Evolutionary conservation across 345 rosid genomes (phyloP).

Genomic region (Trapa bicornis): DNA sequence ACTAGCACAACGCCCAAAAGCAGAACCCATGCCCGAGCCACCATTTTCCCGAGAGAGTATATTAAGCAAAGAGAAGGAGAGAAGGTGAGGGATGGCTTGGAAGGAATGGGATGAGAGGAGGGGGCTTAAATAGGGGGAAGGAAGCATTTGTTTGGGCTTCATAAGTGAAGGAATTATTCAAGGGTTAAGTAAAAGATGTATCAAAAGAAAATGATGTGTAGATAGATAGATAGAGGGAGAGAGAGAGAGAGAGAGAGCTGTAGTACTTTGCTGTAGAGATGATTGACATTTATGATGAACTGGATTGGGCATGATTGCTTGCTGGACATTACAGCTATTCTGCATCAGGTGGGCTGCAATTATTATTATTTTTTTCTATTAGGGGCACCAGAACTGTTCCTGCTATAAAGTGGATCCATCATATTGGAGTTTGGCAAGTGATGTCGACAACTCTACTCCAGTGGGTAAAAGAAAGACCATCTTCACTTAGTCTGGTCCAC

Average conservation of each 20-base stretch:
- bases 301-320: neutral
- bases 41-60: constrained; percentile 17
- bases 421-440: neutral
- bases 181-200: neutral
- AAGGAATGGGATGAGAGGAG: neutral
- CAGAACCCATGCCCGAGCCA: constrained; percentile 12
- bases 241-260: too few species aligned
- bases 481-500: too few species aligned
- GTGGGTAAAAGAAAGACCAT: neutral
- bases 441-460: neutral
- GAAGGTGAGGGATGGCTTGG: neutral
- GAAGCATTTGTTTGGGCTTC: neutral
- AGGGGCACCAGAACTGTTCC: neutral
- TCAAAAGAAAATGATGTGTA: too few species aligned
- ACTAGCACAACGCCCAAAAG: constrained; percentile 21
- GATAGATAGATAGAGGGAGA: too few species aligned
- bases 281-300: neutral
- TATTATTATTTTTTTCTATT: neutral
- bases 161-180: constrained; percentile 1
- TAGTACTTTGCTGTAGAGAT: too few species aligned
- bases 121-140: constrained; percentile 5
- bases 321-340: constrained; percentile 7
- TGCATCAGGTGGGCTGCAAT: constrained; percentile 9
- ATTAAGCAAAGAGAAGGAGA: neutral
- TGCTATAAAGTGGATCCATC: neutral